Base-by-base conservation (phyloP, 352 stramenopile genomes). In the Phytophthora melonis region DNA sequence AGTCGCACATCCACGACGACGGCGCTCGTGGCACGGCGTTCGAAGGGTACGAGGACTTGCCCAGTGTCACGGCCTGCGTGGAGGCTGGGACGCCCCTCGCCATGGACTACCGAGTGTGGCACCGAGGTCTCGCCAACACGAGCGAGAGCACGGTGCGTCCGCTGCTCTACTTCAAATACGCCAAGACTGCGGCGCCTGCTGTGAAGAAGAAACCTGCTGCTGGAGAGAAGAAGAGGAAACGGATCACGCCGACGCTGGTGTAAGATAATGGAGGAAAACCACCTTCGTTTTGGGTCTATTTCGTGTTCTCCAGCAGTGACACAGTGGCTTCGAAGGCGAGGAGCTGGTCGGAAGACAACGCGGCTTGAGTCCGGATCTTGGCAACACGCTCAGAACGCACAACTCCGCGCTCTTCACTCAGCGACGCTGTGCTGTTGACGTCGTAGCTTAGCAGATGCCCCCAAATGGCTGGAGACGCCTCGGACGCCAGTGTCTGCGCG, bases 31-130 rank as follows among this genome's bases (percentile, higher is more conserved):
- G 73, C n/a, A 60, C 79, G 18, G 56, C 77, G 8, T 93, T 94
- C 54, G 70, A 83, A 50, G 74, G 72, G 25, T 92, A 92, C 65
- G 63, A 56, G 16, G 70, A 89, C 50, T 57, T 92, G 9, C 67
- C 78, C 18, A 91, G 86, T 70, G 75, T 89, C 41, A 88, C 75
- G n/a, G 73, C 83, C 11, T 76, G 67, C 47, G 81, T 91, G n/a
- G 49, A 72, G 21, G 86, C 84, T 1, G 86, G 86, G 6, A 93
- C 83, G 30, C 84, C 86, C 0, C 52, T 93, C 1, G 43, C 88
- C 57, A 94, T 94, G 87, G 87, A 94, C 80, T 94, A 94, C 47
- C 82, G 87, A 23, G 81, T 93, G 19, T 94, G 87, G 87, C 87
- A 94, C 45, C 87, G 87, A 16, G 87, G 87, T 13, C 53, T 81